Evolutionary conservation across 257 asterid species (phyloP), one percentile per base, ranked within the genome.

Genomic region (Solanum corneliomulleri): DNA sequence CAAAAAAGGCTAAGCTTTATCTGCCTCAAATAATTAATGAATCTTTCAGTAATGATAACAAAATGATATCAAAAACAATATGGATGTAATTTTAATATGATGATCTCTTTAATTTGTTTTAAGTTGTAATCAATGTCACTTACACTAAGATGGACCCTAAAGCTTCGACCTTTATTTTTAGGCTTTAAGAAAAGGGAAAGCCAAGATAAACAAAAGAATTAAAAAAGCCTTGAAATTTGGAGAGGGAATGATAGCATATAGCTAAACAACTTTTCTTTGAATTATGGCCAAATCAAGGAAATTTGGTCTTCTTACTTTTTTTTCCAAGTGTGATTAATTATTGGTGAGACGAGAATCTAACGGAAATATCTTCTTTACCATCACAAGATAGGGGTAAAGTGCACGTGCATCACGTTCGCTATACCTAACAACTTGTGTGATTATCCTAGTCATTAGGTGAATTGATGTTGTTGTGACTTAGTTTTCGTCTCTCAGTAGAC

Each of bases 31-130:
- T 42, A 58, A 84, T 71, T 82, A 78, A 85, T 74, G 91, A 89
- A 89, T 87, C 87, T 88, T 90, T 85, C 90, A 81, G 85, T 84
- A 85, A 89, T 90, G 84, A 87, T 89, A 88, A 82, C 81, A 58
- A 76, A 52, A 74, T 90, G 85, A 88, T 89, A 18, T 86, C 75
- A 27, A 27, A 31, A 86, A 86, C 69, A 85, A 41, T 60, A 88
- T 88, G 87, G 62, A 47, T 76, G 64, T 84, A 69, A 90, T 85
- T 89, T 66, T 68, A 88, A 15, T 86, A 62, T 16, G 60, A 64
- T 88, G 37, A 62, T 88, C 25, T 87, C 85, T 56, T 60, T 64
- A 4, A 78, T 78, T 78, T 45, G 11, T 6, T 87, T 49, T 71
- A 39, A 77, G 81, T 76, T 85, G 84, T 85, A 88, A 88, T 82